These are phyloP conservation scores for Dactylellina leptospora DNA, from an alignment of 2,329 filamentous ascomycete species.

Conservation along the genomic window DNA sequence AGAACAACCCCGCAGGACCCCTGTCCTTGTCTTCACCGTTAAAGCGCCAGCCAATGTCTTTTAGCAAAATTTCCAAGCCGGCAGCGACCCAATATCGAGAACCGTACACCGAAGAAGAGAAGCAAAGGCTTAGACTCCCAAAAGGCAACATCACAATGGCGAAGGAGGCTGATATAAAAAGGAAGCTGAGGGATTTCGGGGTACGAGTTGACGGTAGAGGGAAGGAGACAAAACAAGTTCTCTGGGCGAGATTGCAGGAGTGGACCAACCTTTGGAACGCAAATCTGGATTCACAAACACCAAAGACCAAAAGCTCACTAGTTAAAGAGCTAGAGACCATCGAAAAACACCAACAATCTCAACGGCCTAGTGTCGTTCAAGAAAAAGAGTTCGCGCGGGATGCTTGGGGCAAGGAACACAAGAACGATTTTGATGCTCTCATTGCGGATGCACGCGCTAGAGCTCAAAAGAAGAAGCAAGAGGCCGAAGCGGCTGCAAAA, in stretches of 20 bases:
- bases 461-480: slow-evolving; percentile 43
- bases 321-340: slow-evolving; percentile 82
- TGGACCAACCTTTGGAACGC: slow-evolving; percentile 98
- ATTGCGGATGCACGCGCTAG: slow-evolving; percentile 77
- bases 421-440: slow-evolving; percentile 76
- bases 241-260: slow-evolving; percentile 85
- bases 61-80: slow-evolving; percentile 10
- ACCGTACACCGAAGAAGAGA: slow-evolving; percentile 59
- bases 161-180: slow-evolving; percentile 79
- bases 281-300: slow-evolving; percentile 84
- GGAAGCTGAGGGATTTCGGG: slow-evolving; percentile 74
- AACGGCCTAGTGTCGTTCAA: slow-evolving; percentile 68
- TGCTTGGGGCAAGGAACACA: slow-evolving; percentile 79
- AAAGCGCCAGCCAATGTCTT: slow-evolving; percentile 18
- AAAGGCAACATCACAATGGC: slow-evolving; percentile 85
- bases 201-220: slow-evolving; percentile 79
- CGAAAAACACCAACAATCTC: slow-evolving; percentile 76
- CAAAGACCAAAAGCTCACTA: slow-evolving; percentile 75
- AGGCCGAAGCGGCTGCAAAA: slow-evolving; percentile 3
- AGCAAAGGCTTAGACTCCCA: slow-evolving; percentile 63
- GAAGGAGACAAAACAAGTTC: slow-evolving; percentile 66
- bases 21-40: slow-evolving; percentile 12
- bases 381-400: slow-evolving; percentile 86
- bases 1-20: background rate
- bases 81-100: slow-evolving; percentile 41